These are phyloP conservation scores for Boletus reticulatus DNA, from an alignment of 768 basidiomycete genomes.

Conservation along the genomic window DNA sequence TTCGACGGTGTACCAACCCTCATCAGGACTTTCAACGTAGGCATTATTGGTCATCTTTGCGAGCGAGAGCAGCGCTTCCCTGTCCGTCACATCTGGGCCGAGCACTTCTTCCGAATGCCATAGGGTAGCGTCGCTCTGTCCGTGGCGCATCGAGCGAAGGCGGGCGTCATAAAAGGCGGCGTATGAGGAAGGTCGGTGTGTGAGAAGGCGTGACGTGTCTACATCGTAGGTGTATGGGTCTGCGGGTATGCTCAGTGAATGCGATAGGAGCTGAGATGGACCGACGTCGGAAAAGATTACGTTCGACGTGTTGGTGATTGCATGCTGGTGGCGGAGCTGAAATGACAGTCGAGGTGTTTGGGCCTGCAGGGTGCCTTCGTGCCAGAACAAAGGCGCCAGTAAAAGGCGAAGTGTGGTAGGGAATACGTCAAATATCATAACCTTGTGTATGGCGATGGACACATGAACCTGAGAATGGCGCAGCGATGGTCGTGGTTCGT, in stretches of 20 bases:
- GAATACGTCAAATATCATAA: slow-evolving; percentile 29
- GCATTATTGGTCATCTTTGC: slow-evolving; percentile 92
- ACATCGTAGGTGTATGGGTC: slow-evolving; percentile 41
- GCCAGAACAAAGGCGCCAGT: slow-evolving; percentile 42
- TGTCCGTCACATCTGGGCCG: slow-evolving; percentile 70
- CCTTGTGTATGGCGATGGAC: not conserved
- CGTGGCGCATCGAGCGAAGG: slow-evolving; percentile 35
- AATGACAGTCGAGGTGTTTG: slow-evolving; percentile 47
- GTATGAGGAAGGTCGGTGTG: slow-evolving; percentile 48
- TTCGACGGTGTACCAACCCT: slow-evolving; percentile 70
- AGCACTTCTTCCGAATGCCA: slow-evolving; percentile 68
- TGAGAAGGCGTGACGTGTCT: slow-evolving; percentile 36
- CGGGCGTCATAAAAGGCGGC: slow-evolving; percentile 34
- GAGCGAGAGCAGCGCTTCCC: slow-evolving; percentile 68
- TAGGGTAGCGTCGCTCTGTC: slow-evolving; percentile 39
- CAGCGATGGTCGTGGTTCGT: not conserved
- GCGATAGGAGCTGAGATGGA: slow-evolving; percentile 29
- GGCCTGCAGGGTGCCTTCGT: slow-evolving; percentile 22
- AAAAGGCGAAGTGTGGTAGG: slow-evolving; percentile 42
- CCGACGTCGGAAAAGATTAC: slow-evolving; percentile 58
- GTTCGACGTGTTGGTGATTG: slow-evolving; percentile 49
- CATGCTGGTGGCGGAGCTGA: slow-evolving; percentile 65
- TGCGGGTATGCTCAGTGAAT: slow-evolving; percentile 21
- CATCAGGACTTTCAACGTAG: slow-evolving; percentile 53
- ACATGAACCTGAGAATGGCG: not conserved